phyloP scores from a whole-genome alignment of 2,329 filamentous ascomycete species.

The Triangularia verruculosa region DNA sequence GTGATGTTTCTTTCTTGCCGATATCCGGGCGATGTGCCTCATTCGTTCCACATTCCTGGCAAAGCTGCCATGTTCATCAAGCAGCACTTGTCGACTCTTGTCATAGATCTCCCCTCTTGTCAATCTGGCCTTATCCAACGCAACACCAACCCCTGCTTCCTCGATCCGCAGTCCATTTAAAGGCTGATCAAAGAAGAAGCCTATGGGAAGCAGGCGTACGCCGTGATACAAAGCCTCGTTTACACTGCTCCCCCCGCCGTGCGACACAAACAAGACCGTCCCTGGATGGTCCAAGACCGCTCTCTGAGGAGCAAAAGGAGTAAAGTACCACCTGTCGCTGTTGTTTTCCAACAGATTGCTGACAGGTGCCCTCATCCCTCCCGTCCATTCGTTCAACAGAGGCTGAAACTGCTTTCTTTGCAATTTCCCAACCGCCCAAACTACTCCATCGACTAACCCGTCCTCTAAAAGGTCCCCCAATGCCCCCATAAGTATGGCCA shows the following conservation, averaged over 20 bases:
- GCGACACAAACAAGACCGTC: slow-evolving; percentile 39
- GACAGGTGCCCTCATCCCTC: slow-evolving; percentile 6
- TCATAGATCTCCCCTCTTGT: slow-evolving; percentile 32
- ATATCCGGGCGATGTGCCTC: slow-evolving; percentile 38
- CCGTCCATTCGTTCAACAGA: slow-evolving; percentile 13
- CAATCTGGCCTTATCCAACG: slow-evolving; percentile 39
- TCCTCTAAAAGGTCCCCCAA: slow-evolving; percentile 29
- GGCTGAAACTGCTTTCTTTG: slow-evolving; percentile 26
- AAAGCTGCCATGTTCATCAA: slow-evolving; percentile 33
- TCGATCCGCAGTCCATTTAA: slow-evolving; percentile 37
- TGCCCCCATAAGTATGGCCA: slow-evolving; percentile 34
- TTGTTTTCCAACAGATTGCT: slow-evolving; percentile 32
- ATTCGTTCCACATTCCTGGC: slow-evolving; percentile 36
- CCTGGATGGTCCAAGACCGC: slow-evolving; percentile 37
- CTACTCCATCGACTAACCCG: slow-evolving; percentile 38
- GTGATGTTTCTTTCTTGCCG: slow-evolving; percentile 37
- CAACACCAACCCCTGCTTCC: slow-evolving; percentile 35
- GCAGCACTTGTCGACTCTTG: slow-evolving; percentile 30
- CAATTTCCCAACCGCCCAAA: slow-evolving; percentile 36
- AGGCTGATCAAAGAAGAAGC: slow-evolving; percentile 43
- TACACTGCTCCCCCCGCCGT: slow-evolving; percentile 41
- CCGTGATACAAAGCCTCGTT: slow-evolving; percentile 43
- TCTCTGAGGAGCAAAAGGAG: slow-evolving; percentile 40
- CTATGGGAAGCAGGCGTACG: slow-evolving; percentile 35
- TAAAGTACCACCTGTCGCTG: slow-evolving; percentile 31